Percentiles rank a stretch among this genome's conserved stretches.
These are phyloP conservation scores for Ceratocystis huliohia DNA, from an alignment of 2,329 filamentous ascomycete genomes.

Conservation along the genomic window DNA sequence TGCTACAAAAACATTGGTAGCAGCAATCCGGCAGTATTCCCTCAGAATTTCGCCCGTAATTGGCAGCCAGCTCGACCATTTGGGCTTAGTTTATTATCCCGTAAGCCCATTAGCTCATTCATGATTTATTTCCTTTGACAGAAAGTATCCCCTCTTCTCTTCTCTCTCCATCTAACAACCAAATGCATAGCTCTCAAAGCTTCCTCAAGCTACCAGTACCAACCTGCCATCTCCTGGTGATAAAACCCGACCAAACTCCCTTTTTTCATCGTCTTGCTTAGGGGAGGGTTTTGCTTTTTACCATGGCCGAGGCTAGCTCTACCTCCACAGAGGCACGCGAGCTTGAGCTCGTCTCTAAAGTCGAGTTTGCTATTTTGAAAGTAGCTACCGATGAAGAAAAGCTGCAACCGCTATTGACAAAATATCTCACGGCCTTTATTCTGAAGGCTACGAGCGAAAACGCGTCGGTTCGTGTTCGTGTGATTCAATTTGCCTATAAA, in stretches of 20 bases:
- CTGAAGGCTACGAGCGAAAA: slow-evolving; percentile 77
- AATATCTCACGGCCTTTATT: slow-evolving; percentile 68
- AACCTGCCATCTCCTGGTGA: no score
- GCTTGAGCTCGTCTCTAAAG: slow-evolving; percentile 68
- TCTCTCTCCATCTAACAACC: no score
- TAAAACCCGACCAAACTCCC: not conserved
- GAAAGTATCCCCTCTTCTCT: not conserved
- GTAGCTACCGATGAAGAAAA: slow-evolving; percentile 75
- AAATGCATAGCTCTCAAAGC: no score
- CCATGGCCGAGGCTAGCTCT: slow-evolving; percentile 27
- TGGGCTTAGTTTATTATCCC: no score
- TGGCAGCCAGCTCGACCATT: no score
- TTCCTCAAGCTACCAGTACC: no score
- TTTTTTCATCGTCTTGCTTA: no score
- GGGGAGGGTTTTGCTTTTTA: not conserved
- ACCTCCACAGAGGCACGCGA: slow-evolving; percentile 51
- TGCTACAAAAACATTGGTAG: no score
- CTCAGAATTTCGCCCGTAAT: no score
- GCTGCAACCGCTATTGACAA: slow-evolving; percentile 62
- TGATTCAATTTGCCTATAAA: slow-evolving; percentile 39
- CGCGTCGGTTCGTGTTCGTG: slow-evolving; percentile 65
- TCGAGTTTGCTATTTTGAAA: slow-evolving; percentile 67
- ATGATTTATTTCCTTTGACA: not conserved
- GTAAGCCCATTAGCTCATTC: no score
- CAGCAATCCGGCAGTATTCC: no score